Conservation (phyloP, 176 grass and related monocot species). For the Paspalum notatum region DNA sequence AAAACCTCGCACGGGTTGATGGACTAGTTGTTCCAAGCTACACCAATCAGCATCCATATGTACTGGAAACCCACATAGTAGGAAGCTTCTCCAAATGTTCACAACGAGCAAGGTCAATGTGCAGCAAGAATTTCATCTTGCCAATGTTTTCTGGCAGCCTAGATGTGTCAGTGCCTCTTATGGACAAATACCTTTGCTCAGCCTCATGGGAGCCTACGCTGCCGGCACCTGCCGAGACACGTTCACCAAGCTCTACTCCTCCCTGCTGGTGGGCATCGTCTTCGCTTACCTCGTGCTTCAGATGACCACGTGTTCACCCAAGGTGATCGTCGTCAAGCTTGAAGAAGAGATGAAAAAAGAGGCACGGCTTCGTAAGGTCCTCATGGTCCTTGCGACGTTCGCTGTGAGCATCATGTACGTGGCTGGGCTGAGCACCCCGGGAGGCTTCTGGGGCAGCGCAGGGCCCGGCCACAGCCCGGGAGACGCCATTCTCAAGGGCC, state of each 20-base stretch:
- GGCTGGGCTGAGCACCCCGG: background rate
- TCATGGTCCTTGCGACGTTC: background rate
- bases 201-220: too few species aligned
- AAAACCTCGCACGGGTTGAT: too few species aligned
- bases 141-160: conserved; percentile 17
- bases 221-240: too few species aligned
- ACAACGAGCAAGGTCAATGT: background rate
- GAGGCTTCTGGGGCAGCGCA: background rate
- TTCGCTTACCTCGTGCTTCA: too few species aligned
- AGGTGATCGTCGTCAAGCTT: too few species aligned
- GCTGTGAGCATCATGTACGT: background rate
- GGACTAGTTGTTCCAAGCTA: conserved; percentile 29
- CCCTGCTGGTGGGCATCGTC: too few species aligned
- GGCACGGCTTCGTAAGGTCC: background rate
- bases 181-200: background rate
- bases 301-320: too few species aligned
- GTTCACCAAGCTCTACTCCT: too few species aligned
- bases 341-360: too few species aligned
- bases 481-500: background rate
- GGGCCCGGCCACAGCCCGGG: background rate
- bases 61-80: conserved; percentile 10
- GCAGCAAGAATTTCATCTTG: conserved; percentile 31
- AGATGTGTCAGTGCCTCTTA: background rate
- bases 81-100: conserved; percentile 14
- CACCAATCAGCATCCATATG: background rate